A percentile compares a stretch with the other conserved stretches of the same genome.
These are phyloP conservation scores for Saccharomycopsis capsularis DNA, from an alignment of 805 yeast genomes.

Conservation along the genomic window DNA sequence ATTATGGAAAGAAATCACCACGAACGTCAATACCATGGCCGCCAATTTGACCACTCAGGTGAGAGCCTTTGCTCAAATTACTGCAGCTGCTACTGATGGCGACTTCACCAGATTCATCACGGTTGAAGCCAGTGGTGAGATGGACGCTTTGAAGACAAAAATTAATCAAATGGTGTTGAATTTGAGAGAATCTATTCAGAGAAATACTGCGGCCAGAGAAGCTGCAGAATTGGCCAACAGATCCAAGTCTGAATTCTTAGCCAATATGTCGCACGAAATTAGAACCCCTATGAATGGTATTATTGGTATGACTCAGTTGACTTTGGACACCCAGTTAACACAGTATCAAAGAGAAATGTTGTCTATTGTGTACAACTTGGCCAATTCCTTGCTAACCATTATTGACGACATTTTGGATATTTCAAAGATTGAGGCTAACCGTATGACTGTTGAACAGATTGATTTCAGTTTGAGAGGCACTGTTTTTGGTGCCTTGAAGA, in stretches of 20 bases:
- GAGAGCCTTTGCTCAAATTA: slow-evolving; percentile 87
- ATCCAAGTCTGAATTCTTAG: slow-evolving; percentile 84
- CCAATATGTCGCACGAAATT: slow-evolving; percentile 83
- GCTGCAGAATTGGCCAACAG: slow-evolving; percentile 89
- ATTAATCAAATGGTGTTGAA: slow-evolving; percentile 79
- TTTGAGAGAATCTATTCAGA: slow-evolving; percentile 79
- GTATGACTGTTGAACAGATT: slow-evolving; percentile 88
- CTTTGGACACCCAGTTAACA: slow-evolving; percentile 80
- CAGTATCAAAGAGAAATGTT: slow-evolving; percentile 91
- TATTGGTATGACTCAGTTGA: slow-evolving; percentile 86
- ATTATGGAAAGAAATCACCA: slow-evolving; percentile 84
- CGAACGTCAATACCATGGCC: slow-evolving; percentile 91
- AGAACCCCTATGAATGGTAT: slow-evolving; percentile 92
- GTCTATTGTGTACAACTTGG: slow-evolving; percentile 80
- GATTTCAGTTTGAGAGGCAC: slow-evolving; percentile 83
- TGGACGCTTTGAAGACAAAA: slow-evolving; percentile 51
- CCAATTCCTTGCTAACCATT: slow-evolving; percentile 76
- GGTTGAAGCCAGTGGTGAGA: slow-evolving; percentile 88
- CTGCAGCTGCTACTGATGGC: slow-evolving; percentile 92
- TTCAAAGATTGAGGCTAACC: slow-evolving; percentile 86
- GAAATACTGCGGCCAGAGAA: slow-evolving; percentile 89
- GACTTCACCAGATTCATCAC: slow-evolving; percentile 86
- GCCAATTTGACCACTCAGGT: slow-evolving; percentile 89
- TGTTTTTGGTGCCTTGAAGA: slow-evolving; percentile 83
- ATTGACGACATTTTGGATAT: slow-evolving; percentile 88